phyloP scores from a whole-genome alignment of 345 rosid genomes.

The Eucalyptus tenuipes region DNA sequence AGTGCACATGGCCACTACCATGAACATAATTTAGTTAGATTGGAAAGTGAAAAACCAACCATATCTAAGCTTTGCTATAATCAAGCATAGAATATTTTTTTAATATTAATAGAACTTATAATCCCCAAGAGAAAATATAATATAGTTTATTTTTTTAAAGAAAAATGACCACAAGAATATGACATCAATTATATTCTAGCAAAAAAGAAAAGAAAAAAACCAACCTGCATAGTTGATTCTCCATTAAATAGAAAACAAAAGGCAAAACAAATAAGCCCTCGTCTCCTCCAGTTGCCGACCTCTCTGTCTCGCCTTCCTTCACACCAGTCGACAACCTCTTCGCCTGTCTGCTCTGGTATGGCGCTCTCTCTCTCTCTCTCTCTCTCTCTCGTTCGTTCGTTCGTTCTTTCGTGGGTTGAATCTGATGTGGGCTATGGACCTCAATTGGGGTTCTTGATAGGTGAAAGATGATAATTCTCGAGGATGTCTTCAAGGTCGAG shows the following conservation, averaged over 20 bases:
- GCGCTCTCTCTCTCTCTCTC: neutral
- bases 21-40: neutral
- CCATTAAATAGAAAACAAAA: neutral
- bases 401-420: neutral
- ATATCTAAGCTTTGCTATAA: neutral
- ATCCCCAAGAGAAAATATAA: neutral
- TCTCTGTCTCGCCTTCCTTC: neutral
- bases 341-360: neutral
- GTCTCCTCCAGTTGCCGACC: neutral
- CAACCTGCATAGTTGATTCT: neutral
- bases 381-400: neutral
- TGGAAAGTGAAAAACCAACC: neutral
- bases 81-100: neutral
- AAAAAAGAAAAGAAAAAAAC: neutral
- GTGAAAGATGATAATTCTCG: constrained; percentile 15
- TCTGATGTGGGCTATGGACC: neutral
- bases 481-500: constrained; percentile 63
- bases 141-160: rapidly evolving
- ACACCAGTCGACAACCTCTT: neutral
- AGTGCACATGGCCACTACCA: rapidly evolving
- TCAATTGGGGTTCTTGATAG: neutral
- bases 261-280: neutral
- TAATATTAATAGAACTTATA: neutral
- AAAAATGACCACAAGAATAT: neutral
- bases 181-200: neutral